Evolutionary conservation across 192 early-diverging fungal species (phyloP), one percentile per base, ranked within the genome.

Genomic region (Umbelopsis isabellina): DNA sequence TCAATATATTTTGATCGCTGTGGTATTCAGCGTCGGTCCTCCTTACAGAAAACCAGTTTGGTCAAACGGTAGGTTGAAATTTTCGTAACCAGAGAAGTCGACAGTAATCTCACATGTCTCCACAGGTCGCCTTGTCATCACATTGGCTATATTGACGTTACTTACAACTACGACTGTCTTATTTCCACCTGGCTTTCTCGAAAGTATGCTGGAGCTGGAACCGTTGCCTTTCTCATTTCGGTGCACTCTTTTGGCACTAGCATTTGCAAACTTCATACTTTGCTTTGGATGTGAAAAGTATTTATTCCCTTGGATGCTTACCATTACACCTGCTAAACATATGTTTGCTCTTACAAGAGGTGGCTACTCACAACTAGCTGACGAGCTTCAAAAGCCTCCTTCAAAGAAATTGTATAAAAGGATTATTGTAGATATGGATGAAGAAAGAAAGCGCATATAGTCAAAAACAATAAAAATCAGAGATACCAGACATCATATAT

Each of bases 1-100:
- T 80, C 97, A 98, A 82, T 99, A 99, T 76, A 82, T 98, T 27
- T 74, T 94, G 9, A 89, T 92, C 3, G 97, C 95, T 0, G 85
- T 93, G 46, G 93, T 96, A 25, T 97, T 98, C 75, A 94, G 92
- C 77, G 94, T 94, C n/a, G 98, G 98, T 0, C 92, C 93, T 47
- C 98, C 97, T 0, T 99, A 96, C 76, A 91, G 96, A 69, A 89
- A 94, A 74, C 86, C 90, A 9, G 90, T 97, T 73, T 85, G 90
- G 76, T 91, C 89, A 46, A 99, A 99, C 75, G 83, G 93, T 95
- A 84, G 83, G 81, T 48, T 11, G 6, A n/a, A 8, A 22, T 58
- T 20, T 27, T 20, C 11, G 27, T n/a, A 46, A 46, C 35, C 8
- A 9, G 16, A 21, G 0, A 6, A 35, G 6, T 65, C 35, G 0